Base-by-base conservation (phyloP, 768 basidiomycete genomes). In the Serendipita sp. region DNA sequence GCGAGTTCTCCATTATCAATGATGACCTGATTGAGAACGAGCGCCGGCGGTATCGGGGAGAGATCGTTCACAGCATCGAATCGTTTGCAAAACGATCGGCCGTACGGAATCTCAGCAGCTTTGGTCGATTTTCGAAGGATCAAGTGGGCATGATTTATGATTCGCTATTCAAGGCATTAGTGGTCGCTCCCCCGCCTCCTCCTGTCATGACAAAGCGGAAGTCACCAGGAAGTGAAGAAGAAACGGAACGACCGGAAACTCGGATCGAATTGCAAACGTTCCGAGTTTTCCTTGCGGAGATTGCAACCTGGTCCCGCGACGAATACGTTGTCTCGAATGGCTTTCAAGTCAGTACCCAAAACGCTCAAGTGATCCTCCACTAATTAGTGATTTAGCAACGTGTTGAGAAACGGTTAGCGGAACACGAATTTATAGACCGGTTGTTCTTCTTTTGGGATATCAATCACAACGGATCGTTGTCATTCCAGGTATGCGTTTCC, bases 401-500 rank as follows among this genome's bases (percentile, higher is more conserved):
- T 60, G 77, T 91, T 28, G 91, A 96, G 70, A 81, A 89, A 58
- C 83, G 85, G 70, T 80, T 95, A n/a, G 92, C 91, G 38, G 96
- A 99, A 67, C 96, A 98, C 70, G 94, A 96, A 70, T 80, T 99
- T 65, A 89, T 98, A 64, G 91, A 97, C 70, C 79, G 93, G 28
- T 74, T 99, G 58, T 99, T 96, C 76, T 92, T 80, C 76, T 91
- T 90, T 71, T 99, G 95, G 95, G 96, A 99, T 75, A 81, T 77
- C 1, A 81, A 85, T 18, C 83, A 81, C 72, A 77, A 81, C 65
- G 95, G 94, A 0, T 86, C 93, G 1, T 74, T 99, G 45, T 92
- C 91, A 3, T 86, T 95, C 74, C 92, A 95, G 79, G 91, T 86
- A 62, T n/a, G 77, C 23, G 13, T 41, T 41, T 41, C 41, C 5